Base-by-base conservation (phyloP, 148 eudicot species). In the Limonium bicolor region DNA sequence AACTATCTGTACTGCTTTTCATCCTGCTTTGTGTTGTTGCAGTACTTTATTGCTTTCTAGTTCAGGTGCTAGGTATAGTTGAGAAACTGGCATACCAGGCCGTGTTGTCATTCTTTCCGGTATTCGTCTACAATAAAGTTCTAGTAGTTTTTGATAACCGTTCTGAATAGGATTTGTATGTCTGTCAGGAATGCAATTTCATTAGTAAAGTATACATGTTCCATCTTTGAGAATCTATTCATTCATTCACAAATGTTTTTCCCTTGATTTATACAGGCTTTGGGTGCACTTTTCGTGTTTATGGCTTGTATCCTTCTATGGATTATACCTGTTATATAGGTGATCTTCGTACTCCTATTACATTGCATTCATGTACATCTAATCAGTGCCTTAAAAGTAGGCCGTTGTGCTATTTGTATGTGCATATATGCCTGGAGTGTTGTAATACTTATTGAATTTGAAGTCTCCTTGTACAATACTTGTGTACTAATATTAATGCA, bases 281-380 rank as follows among this genome's bases (percentile, higher is more conserved):
- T 87, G 96, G 96, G 79, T 79, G 64, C 94, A 87, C 52, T 82
- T 74, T 61, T 55, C 67, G 33, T 87, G 85, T 82, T 82, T 87
- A 45, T 87, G 84, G 66, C 52, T 87, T 41, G 64, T 79, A 38
- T 79, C 96, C 30, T 46, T 66, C 20, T 82, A 73, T 57, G 96
- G 78, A 46, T 31, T 82, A 51, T 87, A 71, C 77, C 72, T 79
- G 23, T 62, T 87, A 36, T 56, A 87, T 56, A 71, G 96, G 96
- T 85, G 61, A 50, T 36, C 15, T 37, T 29, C 56, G 50, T 43
- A 26, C 49, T 41, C 44, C 5, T 22, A 24, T 51, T 11, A 23
- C 28, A 16, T 41, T 49, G 6, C 41, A 16, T 36, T n/a, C 12
- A 26, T 53, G 24, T 54, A 54, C 26, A 29, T 50, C 11, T 48